Evolutionary conservation across 345 rosid genomes (phyloP).

Genomic region (Pistacia atlantica): DNA sequence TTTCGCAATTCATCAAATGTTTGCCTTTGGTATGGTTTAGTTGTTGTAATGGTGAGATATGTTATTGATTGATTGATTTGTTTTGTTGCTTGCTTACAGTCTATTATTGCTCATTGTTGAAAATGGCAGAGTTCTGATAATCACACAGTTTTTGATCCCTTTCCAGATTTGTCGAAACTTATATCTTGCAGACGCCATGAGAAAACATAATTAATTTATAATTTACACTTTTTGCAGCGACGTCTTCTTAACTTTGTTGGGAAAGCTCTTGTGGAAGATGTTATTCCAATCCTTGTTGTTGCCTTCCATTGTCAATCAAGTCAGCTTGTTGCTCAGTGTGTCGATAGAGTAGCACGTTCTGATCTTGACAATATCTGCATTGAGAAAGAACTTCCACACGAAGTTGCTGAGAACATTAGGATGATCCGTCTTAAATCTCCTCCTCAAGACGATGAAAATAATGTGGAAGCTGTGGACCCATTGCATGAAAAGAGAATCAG

Average conservation of each 20-base stretch:
- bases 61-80: not conserved
- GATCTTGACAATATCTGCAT: conserved; percentile 69
- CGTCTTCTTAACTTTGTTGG: conserved; percentile 69
- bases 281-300: conserved; percentile 75
- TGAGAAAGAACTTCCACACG: conserved; percentile 82
- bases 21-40: conserved; percentile 1
- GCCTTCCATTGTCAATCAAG: conserved; percentile 78
- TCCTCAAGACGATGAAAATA: conserved; percentile 40
- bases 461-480: conserved; percentile 34
- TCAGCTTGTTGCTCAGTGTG: conserved; percentile 73
- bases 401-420: conserved; percentile 59
- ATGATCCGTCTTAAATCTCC: conserved; percentile 47
- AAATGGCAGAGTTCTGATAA: not conserved
- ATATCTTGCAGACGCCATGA: not conserved
- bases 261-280: conserved; percentile 78
- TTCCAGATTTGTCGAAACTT: conserved; percentile 1
- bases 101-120: conserved; percentile 12
- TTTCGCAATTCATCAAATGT: not conserved
- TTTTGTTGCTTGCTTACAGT: conserved; percentile 9
- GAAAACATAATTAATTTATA: conserved; percentile 11
- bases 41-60: not conserved
- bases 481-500: conserved; percentile 59
- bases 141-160: not conserved
- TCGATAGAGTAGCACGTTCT: conserved; percentile 82
- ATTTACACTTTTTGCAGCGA: conserved; percentile 53